Evolutionary conservation across 2,329 filamentous ascomycete genomes (phyloP).

Genomic region (Talaromyces sp.): DNA sequence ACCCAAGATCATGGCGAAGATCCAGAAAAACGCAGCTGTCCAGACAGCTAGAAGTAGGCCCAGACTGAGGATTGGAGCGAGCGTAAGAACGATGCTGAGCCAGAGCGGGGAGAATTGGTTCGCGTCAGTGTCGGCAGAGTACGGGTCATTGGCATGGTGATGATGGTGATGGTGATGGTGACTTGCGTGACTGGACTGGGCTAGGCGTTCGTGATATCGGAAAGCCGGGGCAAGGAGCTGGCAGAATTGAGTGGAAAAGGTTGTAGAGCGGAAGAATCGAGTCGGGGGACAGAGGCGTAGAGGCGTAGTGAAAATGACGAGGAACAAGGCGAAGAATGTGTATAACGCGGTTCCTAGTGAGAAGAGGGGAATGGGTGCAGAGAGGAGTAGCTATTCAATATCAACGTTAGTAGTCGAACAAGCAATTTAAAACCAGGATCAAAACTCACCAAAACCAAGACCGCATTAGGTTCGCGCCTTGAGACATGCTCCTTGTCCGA

Average conservation of each 20-base stretch:
- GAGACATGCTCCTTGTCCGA: constrained; percentile 3
- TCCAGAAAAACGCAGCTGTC: constrained; percentile 58
- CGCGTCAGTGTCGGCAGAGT: constrained; percentile 20
- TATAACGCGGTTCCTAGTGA: constrained; percentile 52
- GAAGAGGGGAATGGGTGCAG: constrained; percentile 50
- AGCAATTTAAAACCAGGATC: background rate
- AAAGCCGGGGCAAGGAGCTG: constrained; percentile 50
- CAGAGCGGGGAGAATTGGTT: constrained; percentile 30
- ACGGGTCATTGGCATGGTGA: constrained; percentile 21
- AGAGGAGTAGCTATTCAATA: constrained; percentile 46
- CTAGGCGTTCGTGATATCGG: constrained; percentile 40
- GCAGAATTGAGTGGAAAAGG: constrained; percentile 47
- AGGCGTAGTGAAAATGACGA: constrained; percentile 49
- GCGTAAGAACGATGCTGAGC: constrained; percentile 49
- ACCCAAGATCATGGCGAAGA: constrained; percentile 56
- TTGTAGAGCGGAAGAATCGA: constrained; percentile 37
- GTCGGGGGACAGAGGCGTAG: constrained; percentile 49
- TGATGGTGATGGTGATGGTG: constrained; percentile 18
- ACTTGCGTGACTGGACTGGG: constrained; percentile 14
- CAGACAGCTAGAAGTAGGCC: constrained; percentile 54
- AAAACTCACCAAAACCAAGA: constrained; percentile 15
- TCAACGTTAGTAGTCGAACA: background rate
- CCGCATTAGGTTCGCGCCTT: constrained; percentile 8
- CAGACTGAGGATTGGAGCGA: constrained; percentile 53
- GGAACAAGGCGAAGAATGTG: constrained; percentile 48